phyloP scores from a whole-genome alignment of 140 eudicot species.

The Ambrosia hybrid region DNA sequence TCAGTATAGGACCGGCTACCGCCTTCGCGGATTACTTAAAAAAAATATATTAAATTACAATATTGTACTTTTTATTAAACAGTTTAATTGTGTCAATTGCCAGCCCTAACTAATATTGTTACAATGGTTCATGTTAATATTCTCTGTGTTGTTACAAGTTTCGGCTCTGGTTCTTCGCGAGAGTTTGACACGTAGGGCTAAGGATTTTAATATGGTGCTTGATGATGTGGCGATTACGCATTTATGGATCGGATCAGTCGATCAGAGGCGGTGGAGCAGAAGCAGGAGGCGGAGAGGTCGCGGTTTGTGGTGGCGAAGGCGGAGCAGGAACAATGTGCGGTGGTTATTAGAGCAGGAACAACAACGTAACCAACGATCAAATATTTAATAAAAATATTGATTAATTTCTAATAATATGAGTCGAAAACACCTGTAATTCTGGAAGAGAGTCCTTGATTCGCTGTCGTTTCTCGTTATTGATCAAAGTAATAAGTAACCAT shows the following conservation, averaged over 20 bases:
- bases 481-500: slow-evolving; percentile 7
- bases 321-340: slow-evolving; percentile 81
- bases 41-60: too few species aligned
- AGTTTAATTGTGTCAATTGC: too few species aligned
- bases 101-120: too few species aligned
- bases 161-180: slow-evolving; percentile 70
- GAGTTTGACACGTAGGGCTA: slow-evolving; percentile 60
- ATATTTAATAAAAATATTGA: too few species aligned
- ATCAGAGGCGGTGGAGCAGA: slow-evolving; percentile 81
- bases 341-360: slow-evolving; percentile 79
- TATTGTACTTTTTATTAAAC: too few species aligned
- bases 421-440: too few species aligned
- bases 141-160: slow-evolving; percentile 26
- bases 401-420: too few species aligned
- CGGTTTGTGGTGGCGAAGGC: slow-evolving; percentile 73
- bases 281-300: slow-evolving; percentile 89
- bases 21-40: slow-evolving; percentile 39
- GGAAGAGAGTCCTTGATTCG: background rate
- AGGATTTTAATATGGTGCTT: slow-evolving; percentile 67
- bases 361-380: too few species aligned
- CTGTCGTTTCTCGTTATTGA: background rate
- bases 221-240: slow-evolving; percentile 93
- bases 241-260: slow-evolving; percentile 63
- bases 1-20: slow-evolving; percentile 48
- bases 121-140: too few species aligned